A percentile compares a stretch with the other conserved stretches of the same genome.
These are phyloP conservation scores for Amanita fuliginea DNA, from an alignment of 768 basidiomycete species.

Conservation along the genomic window DNA sequence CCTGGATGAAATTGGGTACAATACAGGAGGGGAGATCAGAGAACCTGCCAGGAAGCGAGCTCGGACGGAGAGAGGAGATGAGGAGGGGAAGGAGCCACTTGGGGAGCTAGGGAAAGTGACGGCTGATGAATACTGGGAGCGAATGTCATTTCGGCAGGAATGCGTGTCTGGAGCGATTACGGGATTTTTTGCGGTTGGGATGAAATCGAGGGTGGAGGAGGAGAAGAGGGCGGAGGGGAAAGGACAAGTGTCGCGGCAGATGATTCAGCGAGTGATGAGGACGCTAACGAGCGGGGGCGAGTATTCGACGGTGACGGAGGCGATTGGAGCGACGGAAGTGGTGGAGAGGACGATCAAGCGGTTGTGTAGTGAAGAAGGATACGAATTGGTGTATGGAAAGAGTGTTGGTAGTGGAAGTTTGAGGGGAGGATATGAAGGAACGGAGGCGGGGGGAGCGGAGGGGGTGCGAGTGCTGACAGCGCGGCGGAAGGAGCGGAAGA, in stretches of 20 bases:
- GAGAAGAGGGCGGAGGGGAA: conserved; percentile 23
- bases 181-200: conserved; percentile 77
- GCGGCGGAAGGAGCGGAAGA: conserved; percentile 43
- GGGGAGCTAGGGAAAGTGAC: conserved; percentile 51
- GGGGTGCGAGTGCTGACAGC: conserved; percentile 48
- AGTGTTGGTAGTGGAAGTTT: not conserved
- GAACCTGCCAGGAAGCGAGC: conserved; percentile 55
- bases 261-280: conserved; percentile 60
- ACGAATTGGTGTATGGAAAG: conserved; percentile 37
- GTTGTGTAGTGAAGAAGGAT: conserved; percentile 21
- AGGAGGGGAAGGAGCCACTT: conserved; percentile 22
- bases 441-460: conserved; percentile 4
- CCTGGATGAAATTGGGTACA: conserved; percentile 80
- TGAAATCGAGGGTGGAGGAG: conserved; percentile 14
- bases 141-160: conserved; percentile 94
- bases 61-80: conserved; percentile 20
- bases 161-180: conserved; percentile 85
- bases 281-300: conserved; percentile 67
- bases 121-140: conserved; percentile 89
- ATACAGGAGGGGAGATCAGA: conserved; percentile 45
- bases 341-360: conserved; percentile 60
- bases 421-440: too few species aligned
- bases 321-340: conserved; percentile 42
- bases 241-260: conserved; percentile 53
- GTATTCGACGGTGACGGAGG: conserved; percentile 40